Evolutionary conservation across 257 asterid species (phyloP).

Genomic region (Capsicum baccatum): DNA sequence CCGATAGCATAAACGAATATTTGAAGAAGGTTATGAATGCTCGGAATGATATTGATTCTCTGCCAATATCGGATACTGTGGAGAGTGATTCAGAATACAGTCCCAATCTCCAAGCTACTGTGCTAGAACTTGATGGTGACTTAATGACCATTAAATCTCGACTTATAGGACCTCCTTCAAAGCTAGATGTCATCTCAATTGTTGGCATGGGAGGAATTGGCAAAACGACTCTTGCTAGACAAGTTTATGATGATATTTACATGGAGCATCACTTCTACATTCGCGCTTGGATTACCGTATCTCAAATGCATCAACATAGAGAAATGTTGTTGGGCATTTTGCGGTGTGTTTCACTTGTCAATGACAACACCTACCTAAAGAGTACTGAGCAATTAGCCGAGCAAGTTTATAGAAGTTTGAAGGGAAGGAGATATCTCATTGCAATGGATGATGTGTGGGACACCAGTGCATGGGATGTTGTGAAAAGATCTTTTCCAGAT

Average conservation of each 20-base stretch:
- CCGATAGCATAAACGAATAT: background rate
- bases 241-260: too few species aligned
- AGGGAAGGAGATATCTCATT: too few species aligned
- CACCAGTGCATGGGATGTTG: background rate
- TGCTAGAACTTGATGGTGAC: background rate
- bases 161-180: background rate
- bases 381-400: too few species aligned
- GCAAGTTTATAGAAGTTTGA: too few species aligned
- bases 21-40: background rate
- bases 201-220: constrained; percentile 19
- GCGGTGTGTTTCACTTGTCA: too few species aligned
- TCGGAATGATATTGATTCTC: background rate
- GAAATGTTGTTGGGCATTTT: too few species aligned
- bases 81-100: background rate
- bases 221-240: constrained; percentile 11
- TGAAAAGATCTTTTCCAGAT: constrained; percentile 22
- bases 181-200: constrained; percentile 3
- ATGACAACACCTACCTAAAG: too few species aligned
- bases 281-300: too few species aligned
- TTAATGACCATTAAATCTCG: background rate
- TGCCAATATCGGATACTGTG: background rate
- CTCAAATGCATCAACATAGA: too few species aligned
- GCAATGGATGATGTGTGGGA: background rate
- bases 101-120: background rate
- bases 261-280: too few species aligned